phyloP scores from a whole-genome alignment of 202 grass and related monocot species.

The Carex arenaria region DNA sequence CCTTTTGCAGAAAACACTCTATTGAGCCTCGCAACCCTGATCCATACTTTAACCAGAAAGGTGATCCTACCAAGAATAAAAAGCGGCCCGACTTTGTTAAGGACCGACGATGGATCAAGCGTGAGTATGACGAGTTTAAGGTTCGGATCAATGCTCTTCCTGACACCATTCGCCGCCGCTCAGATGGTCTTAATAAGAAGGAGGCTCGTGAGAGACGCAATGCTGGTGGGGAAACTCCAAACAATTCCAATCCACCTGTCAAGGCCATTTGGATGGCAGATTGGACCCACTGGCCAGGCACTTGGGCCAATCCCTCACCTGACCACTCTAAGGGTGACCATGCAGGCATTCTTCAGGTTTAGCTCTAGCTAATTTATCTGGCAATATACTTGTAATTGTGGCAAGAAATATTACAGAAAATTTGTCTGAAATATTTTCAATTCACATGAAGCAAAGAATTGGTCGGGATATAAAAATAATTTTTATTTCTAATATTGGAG shows the following conservation, averaged over 20 bases:
- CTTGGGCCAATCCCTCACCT: background rate
- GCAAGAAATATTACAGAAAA: background rate
- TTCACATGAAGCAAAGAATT: background rate
- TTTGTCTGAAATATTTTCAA: background rate
- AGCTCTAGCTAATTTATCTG: background rate
- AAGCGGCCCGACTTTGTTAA: slow-evolving; percentile 31
- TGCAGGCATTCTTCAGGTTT: slow-evolving; percentile 29
- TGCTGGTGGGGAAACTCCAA: slow-evolving; percentile 16
- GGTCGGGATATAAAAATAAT: background rate
- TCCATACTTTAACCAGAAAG: slow-evolving; percentile 24
- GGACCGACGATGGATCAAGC: slow-evolving; percentile 37
- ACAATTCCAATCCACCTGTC: slow-evolving; percentile 28
- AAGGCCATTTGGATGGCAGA: slow-evolving; percentile 39
- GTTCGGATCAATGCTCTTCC: slow-evolving; percentile 16
- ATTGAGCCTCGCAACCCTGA: slow-evolving; percentile 50
- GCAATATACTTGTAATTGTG: background rate
- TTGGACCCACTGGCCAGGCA: background rate
- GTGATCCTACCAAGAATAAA: slow-evolving; percentile 12
- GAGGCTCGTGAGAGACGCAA: slow-evolving; percentile 19
- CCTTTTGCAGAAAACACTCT: slow-evolving; percentile 48
- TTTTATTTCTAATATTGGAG: background rate
- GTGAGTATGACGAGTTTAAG: slow-evolving; percentile 60
- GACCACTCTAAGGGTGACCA: slow-evolving; percentile 28
- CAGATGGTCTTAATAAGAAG: slow-evolving; percentile 12
- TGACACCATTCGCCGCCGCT: slow-evolving; percentile 18